Evolutionary conservation across 2,329 filamentous ascomycete genomes (phyloP), one percentile per base, ranked within the genome.

Genomic region (Phaeophleospora eucalypticola): DNA sequence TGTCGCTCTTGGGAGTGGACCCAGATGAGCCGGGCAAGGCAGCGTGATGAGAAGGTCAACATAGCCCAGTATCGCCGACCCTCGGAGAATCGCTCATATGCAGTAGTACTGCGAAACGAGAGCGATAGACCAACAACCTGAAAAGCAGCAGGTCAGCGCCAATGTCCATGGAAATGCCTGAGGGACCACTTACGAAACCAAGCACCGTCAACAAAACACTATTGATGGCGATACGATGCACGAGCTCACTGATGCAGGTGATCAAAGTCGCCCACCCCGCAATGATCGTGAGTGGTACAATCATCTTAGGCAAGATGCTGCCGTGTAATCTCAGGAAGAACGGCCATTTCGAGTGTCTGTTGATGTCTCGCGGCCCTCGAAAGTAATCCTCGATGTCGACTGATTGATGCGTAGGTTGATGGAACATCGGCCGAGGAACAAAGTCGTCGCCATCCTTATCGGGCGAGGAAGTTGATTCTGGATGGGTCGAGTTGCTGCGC

Each of bases 121-220:
- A 90, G 75, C n/a, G 83, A 79, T 49, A 90, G 70, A 78, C 83
- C 83, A 65, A 90, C 85, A 49, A 90, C 83, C 71, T 89, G 20
- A 33, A 29, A 29, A 12, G 6, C 24, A 29, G 24, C 24, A 29
- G 24, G 7, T 29, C 12, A 12, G 16, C n/a, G n/a, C n/a, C n/a
- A n/a, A n/a, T n/a, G n/a, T n/a, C n/a, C n/a, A n/a, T n/a, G n/a
- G n/a, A 18, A 14, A 9, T 9, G 10, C 18, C 36, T 9, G 36
- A 38, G 12, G 6, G 18, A 17, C 82, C 82, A 65, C 89, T 84
- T 51, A 89, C 83, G 71, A 90, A 89, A 83, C 86, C 86, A 36
- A 86, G 78, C 43, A 90, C 81, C 1, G 86, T 89, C 43, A 90
- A 74, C 16, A 89, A 73, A 24, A 88, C 76, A n/a, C 75, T 81